These are phyloP conservation scores for Pontederia paniculata DNA, from an alignment of 176 grass and related monocot genomes.

Conservation along the genomic window DNA sequence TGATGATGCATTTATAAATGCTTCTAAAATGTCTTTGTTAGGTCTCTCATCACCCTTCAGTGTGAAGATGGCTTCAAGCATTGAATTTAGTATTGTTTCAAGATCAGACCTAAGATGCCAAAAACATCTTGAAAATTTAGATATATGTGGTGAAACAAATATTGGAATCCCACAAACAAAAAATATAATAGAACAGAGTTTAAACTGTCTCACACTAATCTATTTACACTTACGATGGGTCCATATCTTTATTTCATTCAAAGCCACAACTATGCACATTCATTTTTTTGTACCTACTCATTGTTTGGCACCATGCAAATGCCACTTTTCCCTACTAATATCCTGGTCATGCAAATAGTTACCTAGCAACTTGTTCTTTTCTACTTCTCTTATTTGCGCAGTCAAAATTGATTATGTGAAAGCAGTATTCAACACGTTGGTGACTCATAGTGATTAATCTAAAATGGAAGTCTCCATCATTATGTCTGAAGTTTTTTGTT, in stretches of 20 bases:
- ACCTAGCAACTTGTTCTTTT: neutral
- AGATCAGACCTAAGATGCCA: constrained; percentile 57
- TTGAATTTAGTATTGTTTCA: constrained; percentile 56
- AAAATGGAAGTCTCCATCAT: neutral
- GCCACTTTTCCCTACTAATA: too few relatives aligned
- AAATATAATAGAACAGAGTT: neutral
- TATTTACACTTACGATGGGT: neutral
- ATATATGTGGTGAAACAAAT: neutral
- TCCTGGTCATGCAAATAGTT: neutral
- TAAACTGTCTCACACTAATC: neutral
- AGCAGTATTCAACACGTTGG: too few relatives aligned
- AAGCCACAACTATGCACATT: too few relatives aligned
- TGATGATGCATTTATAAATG: constrained; percentile 55
- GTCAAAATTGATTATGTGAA: too few relatives aligned
- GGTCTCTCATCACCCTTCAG: constrained; percentile 32
- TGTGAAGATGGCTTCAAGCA: constrained; percentile 58
- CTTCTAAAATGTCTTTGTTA: constrained; percentile 32
- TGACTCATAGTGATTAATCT: too few relatives aligned
- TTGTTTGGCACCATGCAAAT: too few relatives aligned
- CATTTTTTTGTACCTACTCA: too few relatives aligned
- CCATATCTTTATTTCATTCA: too few relatives aligned
- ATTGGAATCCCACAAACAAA: neutral
- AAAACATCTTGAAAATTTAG: neutral
- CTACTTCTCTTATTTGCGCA: too few relatives aligned
- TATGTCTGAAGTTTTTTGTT: neutral